Evolutionary conservation across 257 asterid genomes (phyloP), one percentile per base, ranked within the genome.

Genomic region (Rhazya stricta): DNA sequence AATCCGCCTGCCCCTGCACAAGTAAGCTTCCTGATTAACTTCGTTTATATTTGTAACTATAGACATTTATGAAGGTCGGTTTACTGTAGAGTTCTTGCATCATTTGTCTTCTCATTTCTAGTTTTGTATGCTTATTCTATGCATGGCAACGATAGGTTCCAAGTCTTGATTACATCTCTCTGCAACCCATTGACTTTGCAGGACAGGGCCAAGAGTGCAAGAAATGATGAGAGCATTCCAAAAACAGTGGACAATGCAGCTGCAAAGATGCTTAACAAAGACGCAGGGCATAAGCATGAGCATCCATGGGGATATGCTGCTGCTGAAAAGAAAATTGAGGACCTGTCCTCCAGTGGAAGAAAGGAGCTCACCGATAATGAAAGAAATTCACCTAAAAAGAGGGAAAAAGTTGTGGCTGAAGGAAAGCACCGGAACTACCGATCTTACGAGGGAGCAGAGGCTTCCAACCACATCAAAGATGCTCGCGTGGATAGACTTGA

Each of bases 1-100:
- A 86, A 78, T 3, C 82, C 76, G n/a, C 69, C 86, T 36, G 81
- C 86, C 21, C 25, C 70, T 29, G 66, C 45, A 76, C 85, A 83
- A 81, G 96, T 87, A 83, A 77, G 84, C 41, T 43, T 68, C 75
- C 67, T 1, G 37, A 42, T 7, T 54, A 45, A 39, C 34, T 54
- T 50, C 19, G 13, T 72, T n/a, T 34, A 6, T 5, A 39, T 13
- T 18, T 57, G 7, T 57, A 6, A 19, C 18, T 10, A 6, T 3
- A 21, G 3, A 5, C 16, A 39, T 6, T 21, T 37, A 37, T 9
- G 2, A 25, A 67, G 1, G 23, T 18, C n/a, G 6, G 23, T 21
- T 51, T 51, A 4, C 12, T 51, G 23, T 9, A 5, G 58, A 25
- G 27, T n/a, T 60, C 29, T n/a, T 43, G 36, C 32, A 43, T 60